Base-by-base conservation (phyloP, 148 eudicot species). In the Arctostaphylos glauca region DNA sequence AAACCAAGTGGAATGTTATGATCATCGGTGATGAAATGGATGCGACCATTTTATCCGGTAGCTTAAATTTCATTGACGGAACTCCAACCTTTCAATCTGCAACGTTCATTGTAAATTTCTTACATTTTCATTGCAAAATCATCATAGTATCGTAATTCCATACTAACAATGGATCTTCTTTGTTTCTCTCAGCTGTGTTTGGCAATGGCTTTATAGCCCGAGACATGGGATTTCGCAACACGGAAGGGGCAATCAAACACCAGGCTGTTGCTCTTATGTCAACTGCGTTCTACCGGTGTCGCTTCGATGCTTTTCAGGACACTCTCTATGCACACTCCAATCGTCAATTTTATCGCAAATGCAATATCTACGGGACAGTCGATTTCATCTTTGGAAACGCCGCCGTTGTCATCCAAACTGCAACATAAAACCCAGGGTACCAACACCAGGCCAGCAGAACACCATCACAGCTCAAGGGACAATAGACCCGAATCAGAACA, bases 331-430 rank as follows among this genome's bases (percentile, higher is more conserved):
- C 80, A 1, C 91, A 85, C 43, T 71, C 89, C 70, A 87, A 87
- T 70, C 85, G 89, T 25, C 91, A 89, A 8, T 89, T 89, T 82
- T 89, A 87, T 60, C 85, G 85, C 46, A 88, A 89, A 8, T 89
- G 89, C 56, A 50, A 85, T 79, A 79, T 87, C 14, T 83, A 83
- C 10, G 88, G 91, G 0, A 89, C 91, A 8, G 83, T 89, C 3
- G 89, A 89, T 59, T 89, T 87, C 80, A 87, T 89, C 0, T 89
- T 89, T 1, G 89, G 88, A 9, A 85, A 87, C 80, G 71, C 91
- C 0, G 89, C 87, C 5, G 86, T 73, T 5, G 83, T 89, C 49
- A 7, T 89, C 66, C 88, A 89, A 89, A 82, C 81, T 68, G 88
- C 68, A 84, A 79, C 71, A 86, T 86, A 46, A n/a, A 67, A 1